phyloP scores from a whole-genome alignment of 352 stramenopile genomes.

The Phytophthora meadii region DNA sequence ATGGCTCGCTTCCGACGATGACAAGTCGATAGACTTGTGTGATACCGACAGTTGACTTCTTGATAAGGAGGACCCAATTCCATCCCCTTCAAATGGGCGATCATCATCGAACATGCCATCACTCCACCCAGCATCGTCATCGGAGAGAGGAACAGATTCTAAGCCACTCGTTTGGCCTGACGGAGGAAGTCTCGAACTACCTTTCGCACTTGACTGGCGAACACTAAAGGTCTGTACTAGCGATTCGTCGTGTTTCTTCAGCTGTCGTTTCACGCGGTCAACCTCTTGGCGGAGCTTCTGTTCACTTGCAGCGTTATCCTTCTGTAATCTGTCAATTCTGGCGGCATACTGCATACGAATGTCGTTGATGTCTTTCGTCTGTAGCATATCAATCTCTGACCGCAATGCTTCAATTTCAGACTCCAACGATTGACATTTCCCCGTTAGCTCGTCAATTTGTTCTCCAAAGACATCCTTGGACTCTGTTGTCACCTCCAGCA shows the following conservation, averaged over 20 bases:
- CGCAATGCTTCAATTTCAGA: slow-evolving; percentile 63
- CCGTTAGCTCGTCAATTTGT: slow-evolving; percentile 53
- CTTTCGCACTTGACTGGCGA: slow-evolving; percentile 16
- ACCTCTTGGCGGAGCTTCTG: slow-evolving; percentile 58
- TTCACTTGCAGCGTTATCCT: slow-evolving; percentile 50
- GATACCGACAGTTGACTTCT: slow-evolving; percentile 65
- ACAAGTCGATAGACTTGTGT: slow-evolving; percentile 26
- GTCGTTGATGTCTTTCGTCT: slow-evolving; percentile 65
- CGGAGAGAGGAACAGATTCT: slow-evolving; percentile 31
- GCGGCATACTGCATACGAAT: slow-evolving; percentile 52
- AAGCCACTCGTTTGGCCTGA: slow-evolving; percentile 18
- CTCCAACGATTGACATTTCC: slow-evolving; percentile 47
- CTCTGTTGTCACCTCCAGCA: slow-evolving; percentile 47
- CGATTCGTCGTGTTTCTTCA: slow-evolving; percentile 44
- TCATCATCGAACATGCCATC: slow-evolving; percentile 40
- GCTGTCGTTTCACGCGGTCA: slow-evolving; percentile 56
- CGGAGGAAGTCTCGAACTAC: slow-evolving; percentile 2
- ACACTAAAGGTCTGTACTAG: slow-evolving; percentile 21
- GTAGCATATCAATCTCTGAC: slow-evolving; percentile 71
- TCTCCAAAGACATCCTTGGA: slow-evolving; percentile 63
- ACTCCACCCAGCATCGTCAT: slow-evolving; percentile 31
- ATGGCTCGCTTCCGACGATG: slow-evolving; percentile 14
- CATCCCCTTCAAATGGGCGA: slow-evolving; percentile 34
- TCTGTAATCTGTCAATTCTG: slow-evolving; percentile 61
- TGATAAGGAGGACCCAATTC: slow-evolving; percentile 57